These are phyloP conservation scores for Blastobotrys buckinghamii DNA, from an alignment of 1,139 yeast species.

Conservation along the genomic window DNA sequence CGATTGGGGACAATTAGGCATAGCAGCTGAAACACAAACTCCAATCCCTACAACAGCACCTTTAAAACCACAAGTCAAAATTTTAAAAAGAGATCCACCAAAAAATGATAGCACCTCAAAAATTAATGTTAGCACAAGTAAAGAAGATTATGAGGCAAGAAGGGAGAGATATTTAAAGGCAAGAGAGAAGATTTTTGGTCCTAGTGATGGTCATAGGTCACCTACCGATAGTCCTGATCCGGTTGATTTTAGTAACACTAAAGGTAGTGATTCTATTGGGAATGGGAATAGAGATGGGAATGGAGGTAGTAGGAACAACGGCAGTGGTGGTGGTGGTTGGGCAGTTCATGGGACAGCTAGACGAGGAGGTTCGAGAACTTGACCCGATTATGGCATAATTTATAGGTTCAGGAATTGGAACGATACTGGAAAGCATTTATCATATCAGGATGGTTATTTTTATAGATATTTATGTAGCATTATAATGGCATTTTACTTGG, in stretches of 20 bases:
- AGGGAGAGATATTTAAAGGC: conserved; percentile 15
- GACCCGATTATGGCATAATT: no score
- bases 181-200: conserved; percentile 17
- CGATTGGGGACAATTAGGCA: not conserved
- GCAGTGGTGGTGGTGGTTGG: no score
- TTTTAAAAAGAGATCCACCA: conserved; percentile 14
- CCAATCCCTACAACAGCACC: not conserved
- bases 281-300: no score
- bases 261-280: not conserved
- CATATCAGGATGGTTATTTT: no score
- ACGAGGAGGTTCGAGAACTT: no score
- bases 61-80: conserved; percentile 16
- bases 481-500: no score
- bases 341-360: no score
- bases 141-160: conserved; percentile 15
- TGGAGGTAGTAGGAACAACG: no score
- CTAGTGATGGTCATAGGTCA: not conserved
- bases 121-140: not conserved
- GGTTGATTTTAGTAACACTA: not conserved
- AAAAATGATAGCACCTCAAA: not conserved
- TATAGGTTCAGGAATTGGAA: no score
- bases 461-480: no score
- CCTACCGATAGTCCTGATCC: conserved; percentile 4
- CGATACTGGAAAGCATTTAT: no score
- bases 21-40: not conserved